Conservation (phyloP, 2,329 filamentous ascomycete species). For the Colletotrichum salicis region DNA sequence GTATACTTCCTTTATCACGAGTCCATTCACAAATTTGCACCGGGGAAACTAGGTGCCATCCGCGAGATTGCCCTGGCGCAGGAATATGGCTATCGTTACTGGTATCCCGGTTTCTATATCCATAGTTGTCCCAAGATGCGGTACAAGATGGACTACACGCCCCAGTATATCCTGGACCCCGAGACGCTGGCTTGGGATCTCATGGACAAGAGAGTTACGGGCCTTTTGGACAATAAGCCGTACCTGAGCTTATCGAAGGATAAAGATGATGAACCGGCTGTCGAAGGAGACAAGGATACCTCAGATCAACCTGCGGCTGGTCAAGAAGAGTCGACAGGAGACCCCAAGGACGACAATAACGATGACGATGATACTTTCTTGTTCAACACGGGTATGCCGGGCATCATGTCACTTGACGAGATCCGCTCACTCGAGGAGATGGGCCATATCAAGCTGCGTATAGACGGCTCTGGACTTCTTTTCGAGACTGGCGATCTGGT, state of each 20-base stretch:
- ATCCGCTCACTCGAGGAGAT: conserved; percentile 67
- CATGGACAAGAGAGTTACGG: conserved; percentile 63
- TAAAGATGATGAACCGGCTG: conserved; percentile 38
- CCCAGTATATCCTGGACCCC: conserved; percentile 79
- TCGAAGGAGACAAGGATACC: conserved; percentile 36
- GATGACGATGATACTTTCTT: conserved; percentile 50
- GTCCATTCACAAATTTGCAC: conserved; percentile 74
- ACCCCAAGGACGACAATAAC: conserved; percentile 13
- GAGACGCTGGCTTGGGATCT: conserved; percentile 71
- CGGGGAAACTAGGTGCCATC: conserved; percentile 81
- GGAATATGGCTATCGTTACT: conserved; percentile 77
- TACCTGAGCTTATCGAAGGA: conserved; percentile 63
- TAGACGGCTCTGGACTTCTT: conserved; percentile 50
- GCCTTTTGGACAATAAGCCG: conserved; percentile 61
- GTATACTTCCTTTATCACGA: conserved; percentile 88
- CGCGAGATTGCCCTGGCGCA: conserved; percentile 77
- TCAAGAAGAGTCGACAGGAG: conserved; percentile 10
- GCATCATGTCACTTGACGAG: conserved; percentile 66
- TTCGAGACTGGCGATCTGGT: conserved; percentile 64
- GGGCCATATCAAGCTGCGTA: conserved; percentile 66
- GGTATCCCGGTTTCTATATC: conserved; percentile 86
- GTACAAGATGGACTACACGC: conserved; percentile 84
- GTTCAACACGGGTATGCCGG: conserved; percentile 73
- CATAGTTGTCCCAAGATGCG: conserved; percentile 84
- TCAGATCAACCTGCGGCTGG: background rate